Evolutionary conservation across 371 early-diverging fungal species (phyloP).

Genomic region (Saksenaea vasiformis): DNA sequence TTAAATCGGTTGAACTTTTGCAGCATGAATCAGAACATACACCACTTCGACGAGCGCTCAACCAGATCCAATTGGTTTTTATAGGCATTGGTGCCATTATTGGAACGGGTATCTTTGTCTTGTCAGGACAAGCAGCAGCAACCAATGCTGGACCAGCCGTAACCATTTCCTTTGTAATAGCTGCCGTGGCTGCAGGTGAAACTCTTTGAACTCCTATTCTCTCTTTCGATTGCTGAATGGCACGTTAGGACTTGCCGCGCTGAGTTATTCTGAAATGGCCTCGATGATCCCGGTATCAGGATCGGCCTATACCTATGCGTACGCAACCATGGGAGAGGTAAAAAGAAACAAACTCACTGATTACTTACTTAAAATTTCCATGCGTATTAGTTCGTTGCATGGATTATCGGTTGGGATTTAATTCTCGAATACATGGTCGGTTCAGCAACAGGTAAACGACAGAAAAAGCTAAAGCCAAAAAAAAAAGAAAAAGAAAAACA

Average conservation of each 20-base stretch:
- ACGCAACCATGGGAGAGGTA: conserved; percentile 82
- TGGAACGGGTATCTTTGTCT: conserved; percentile 67
- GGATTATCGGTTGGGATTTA: conserved; percentile 87
- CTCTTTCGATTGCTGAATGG: not conserved
- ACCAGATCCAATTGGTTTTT: conserved; percentile 47
- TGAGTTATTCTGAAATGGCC: conserved; percentile 84
- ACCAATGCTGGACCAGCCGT: conserved; percentile 81
- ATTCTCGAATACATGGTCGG: conserved; percentile 85
- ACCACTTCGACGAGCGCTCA: conserved; percentile 50
- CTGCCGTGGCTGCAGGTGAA: conserved; percentile 67
- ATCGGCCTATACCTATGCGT: conserved; percentile 82
- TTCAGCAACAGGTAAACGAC: conserved; percentile 62
- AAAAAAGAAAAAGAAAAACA: not conserved
- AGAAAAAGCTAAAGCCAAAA: too few relatives aligned
- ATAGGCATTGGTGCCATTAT: conserved; percentile 77
- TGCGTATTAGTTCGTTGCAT: conserved; percentile 59
- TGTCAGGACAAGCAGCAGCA: conserved; percentile 77
- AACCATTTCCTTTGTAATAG: conserved; percentile 75
- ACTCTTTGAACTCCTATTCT: not conserved
- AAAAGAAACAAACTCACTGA: too few relatives aligned
- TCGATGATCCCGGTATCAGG: conserved; percentile 85
- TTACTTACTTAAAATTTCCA: not conserved
- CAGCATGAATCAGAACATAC: conserved; percentile 48
- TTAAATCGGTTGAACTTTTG: conserved; percentile 56
- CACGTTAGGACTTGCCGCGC: conserved; percentile 61